Base-by-base conservation (phyloP, 2,329 filamentous ascomycete genomes). In the Claviceps fusiformis region DNA sequence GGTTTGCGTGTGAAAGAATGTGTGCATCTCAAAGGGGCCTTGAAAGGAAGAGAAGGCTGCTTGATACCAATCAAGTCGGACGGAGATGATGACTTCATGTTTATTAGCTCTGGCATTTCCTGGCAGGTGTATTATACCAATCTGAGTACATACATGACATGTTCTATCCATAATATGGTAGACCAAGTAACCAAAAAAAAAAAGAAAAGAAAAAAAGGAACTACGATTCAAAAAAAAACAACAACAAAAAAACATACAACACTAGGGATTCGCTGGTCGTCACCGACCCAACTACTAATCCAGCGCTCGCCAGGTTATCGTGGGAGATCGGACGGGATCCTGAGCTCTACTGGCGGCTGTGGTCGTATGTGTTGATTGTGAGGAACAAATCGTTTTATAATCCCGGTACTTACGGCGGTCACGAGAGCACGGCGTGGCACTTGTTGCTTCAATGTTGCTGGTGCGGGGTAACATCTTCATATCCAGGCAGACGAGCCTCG, bases 261-360 rank as follows among this genome's bases (percentile, higher is more conserved):
- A 49, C 46, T 13, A 24, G 45, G 53, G 29, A n/a, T 54, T 54
- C 53, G 53, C 53, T 54, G 53, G 53, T 54, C 53, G 37, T 54
- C 45, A 49, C 53, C 53, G 53, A 54, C 45, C 35, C 46, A 44
- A 50, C 53, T 54, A 49, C 53, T 50, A 17, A 50, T 54, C 46
- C 46, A 44, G 46, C 52, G 46, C 53, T 49, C 53, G 39, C 37
- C 53, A 54, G 53, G 6, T 49, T 50, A 44, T 50, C 51, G 44
- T 53, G 51, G 41, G 51, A 53, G 51, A 53, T 53, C 41, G 51
- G 11, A 46, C 51, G 51, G 51, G 51, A 53, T 53, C 51, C 41
- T 53, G 51, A 46, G 37, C 5, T 53, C 15, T 45, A 17, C 51
- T 53, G 43, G 43, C 51, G 51, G 43, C 51, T 53, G 19, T 53